Evolutionary conservation across 495 filamentous ascomycete genomes (phyloP).

Genomic region (Paragyromitra xinjiangensis): DNA sequence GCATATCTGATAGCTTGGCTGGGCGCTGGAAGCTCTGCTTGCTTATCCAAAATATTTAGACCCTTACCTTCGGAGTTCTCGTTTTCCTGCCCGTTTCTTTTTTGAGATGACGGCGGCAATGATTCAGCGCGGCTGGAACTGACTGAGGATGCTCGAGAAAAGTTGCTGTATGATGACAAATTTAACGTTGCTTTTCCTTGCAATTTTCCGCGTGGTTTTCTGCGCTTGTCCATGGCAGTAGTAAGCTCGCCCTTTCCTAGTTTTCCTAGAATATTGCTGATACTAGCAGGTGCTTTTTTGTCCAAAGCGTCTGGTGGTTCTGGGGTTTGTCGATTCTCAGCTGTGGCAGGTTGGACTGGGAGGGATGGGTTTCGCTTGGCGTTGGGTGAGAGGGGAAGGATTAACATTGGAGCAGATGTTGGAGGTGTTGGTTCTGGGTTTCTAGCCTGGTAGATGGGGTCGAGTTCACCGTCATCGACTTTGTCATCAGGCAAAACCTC

Average conservation of each 20-base stretch:
- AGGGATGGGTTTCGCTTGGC: not conserved
- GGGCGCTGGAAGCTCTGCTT: conserved; percentile 29
- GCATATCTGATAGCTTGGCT: conserved; percentile 56
- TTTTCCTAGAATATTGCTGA: conserved; percentile 53
- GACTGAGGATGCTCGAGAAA: conserved; percentile 47
- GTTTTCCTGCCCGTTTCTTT: conserved; percentile 2
- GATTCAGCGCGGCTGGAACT: conserved; percentile 22
- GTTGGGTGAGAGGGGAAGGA: conserved; percentile 1
- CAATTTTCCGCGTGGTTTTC: conserved; percentile 51
- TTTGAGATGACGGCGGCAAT: conserved; percentile 14
- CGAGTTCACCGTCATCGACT: conserved; percentile 6
- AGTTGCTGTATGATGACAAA: conserved; percentile 42
- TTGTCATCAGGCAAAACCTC: conserved; percentile 6
- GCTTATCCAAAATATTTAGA: conserved; percentile 10
- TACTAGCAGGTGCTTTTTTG: conserved; percentile 31
- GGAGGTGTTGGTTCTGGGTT: conserved; percentile 32
- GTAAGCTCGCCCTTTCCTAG: conserved; percentile 52
- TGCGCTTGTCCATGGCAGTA: conserved; percentile 51
- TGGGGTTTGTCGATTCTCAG: not conserved
- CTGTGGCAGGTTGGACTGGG: conserved; percentile 1
- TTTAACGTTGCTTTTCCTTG: conserved; percentile 53
- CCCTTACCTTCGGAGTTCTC: conserved; percentile 4
- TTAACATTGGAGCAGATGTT: conserved; percentile 13
- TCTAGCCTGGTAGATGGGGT: conserved; percentile 15
- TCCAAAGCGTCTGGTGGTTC: conserved; percentile 1